Base-by-base conservation (phyloP, 331 rosid species). In the Quercus phellos region DNA sequence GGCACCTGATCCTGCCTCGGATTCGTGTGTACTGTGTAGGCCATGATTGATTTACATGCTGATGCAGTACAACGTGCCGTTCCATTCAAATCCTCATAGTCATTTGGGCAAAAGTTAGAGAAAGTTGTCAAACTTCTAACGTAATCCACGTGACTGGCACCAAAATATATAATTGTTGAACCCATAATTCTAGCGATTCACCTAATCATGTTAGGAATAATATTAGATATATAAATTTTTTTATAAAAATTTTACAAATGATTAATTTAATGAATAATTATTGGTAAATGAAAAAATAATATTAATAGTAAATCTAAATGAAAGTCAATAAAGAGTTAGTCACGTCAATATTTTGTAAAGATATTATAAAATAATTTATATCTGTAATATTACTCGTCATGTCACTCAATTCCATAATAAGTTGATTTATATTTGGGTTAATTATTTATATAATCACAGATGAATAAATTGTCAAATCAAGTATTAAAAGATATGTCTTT, bases 261-360 rank as follows among this genome's bases (percentile, higher is more conserved):
- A 0, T 35, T 35, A 0, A 35, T 6, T 0, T 0, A 0, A 0
- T 1, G 0, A 35, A 0, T 6, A 35, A 35, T 35, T 35, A 35
- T 35, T 35, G 0, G 0, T 35, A 34, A 34, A 34, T 34, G 1
- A 34, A 34, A 34, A 34, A 34, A 1, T 34, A 0, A 34, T 34
- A 5, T 34, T 34, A 35, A 35, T 35, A 0, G 2, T 35, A 0
- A 0, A 0, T 1, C 0, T 35, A 1, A 0, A 35, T 35, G 0
- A 35, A 35, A 35, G 6, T 0, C 2, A 35, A 6, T 35, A 1
- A 35, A 0, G 6, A 35, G 0, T 35, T 35, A 0, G 0, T 0
- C 2, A 0, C 0, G 1, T 35, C 2, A 35, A 35, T 1, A 35
- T 35, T 6, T 6, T 35, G 0, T 34, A 1, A 34, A 34, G 6